These are phyloP conservation scores for Naganishia sp. DNA, from an alignment of 1,284 basidiomycete species.

Conservation along the genomic window DNA sequence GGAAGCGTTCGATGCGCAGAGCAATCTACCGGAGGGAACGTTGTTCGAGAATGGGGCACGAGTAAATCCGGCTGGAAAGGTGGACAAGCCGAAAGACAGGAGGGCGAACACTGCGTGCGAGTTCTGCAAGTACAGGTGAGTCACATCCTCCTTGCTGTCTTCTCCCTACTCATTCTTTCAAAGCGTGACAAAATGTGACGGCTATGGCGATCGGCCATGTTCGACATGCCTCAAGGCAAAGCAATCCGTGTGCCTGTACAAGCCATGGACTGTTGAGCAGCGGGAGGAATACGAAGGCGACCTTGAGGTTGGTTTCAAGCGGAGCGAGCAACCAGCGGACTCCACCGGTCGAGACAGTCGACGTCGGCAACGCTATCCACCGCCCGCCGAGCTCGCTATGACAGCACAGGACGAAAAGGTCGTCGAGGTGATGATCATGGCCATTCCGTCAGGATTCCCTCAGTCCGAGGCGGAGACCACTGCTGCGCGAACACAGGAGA, in stretches of 20 bases:
- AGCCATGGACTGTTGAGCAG: conserved; percentile 20
- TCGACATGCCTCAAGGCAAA: conserved; percentile 5
- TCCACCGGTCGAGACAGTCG: conserved; percentile 14
- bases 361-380: conserved; percentile 10
- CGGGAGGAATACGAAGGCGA: conserved; percentile 11
- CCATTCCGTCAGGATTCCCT: conserved; percentile 1
- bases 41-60: conserved; percentile 13
- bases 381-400: conserved; percentile 17
- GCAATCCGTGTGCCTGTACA: conserved; percentile 17
- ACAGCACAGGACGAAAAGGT: conserved; percentile 5
- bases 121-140: conserved; percentile 20
- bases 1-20: conserved; percentile 2
- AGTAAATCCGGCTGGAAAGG: conserved; percentile 5
- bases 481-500: background rate
- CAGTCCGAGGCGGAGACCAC: background rate
- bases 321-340: background rate
- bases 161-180: background rate
- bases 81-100: conserved; percentile 23
- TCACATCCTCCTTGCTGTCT: background rate
- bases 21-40: conserved; percentile 8
- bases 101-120: conserved; percentile 24
- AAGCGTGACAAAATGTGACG: conserved; percentile 23
- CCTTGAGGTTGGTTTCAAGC: conserved; percentile 17
- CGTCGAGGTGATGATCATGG: background rate
- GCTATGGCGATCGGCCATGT: conserved; percentile 24